These are phyloP conservation scores for Cymodocea nodosa DNA, from an alignment of 116 monocot species.

Conservation along the genomic window DNA sequence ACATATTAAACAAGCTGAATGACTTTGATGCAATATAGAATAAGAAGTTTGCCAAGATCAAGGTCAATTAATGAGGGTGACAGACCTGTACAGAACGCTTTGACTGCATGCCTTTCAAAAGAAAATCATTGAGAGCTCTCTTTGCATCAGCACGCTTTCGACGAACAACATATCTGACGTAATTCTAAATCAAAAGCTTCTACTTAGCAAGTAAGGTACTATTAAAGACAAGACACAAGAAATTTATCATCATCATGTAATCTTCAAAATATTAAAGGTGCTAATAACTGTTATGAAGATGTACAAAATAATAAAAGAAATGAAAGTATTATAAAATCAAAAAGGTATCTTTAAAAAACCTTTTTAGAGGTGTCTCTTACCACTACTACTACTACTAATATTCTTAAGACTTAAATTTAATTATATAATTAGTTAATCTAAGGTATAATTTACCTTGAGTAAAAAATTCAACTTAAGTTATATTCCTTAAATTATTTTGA, in stretches of 20 bases:
- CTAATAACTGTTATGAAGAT: not conserved
- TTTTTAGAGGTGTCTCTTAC: too few species aligned
- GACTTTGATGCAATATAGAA: not conserved
- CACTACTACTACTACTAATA: too few species aligned
- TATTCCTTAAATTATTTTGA: too few species aligned
- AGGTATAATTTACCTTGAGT: too few species aligned
- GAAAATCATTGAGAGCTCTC: slow-evolving; percentile 62
- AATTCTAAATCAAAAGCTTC: slow-evolving; percentile 22
- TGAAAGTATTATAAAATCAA: too few species aligned
- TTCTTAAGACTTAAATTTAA: too few species aligned
- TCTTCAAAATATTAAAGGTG: not conserved
- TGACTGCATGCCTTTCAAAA: slow-evolving; percentile 40
- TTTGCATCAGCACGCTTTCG: slow-evolving; percentile 72
- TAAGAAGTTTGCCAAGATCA: not conserved
- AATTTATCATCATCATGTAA: not conserved
- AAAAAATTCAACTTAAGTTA: too few species aligned
- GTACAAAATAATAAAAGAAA: too few species aligned
- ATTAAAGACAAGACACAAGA: not conserved
- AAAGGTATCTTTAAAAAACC: too few species aligned
- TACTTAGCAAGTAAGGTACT: not conserved
- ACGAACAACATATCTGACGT: slow-evolving; percentile 56
- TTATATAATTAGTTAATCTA: too few species aligned
- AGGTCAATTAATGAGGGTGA: too few species aligned
- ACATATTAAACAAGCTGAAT: not conserved
- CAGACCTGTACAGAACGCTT: slow-evolving; percentile 28